Evolutionary conservation across 495 filamentous ascomycete species (phyloP).

Genomic region (Penicillium coprophilum): DNA sequence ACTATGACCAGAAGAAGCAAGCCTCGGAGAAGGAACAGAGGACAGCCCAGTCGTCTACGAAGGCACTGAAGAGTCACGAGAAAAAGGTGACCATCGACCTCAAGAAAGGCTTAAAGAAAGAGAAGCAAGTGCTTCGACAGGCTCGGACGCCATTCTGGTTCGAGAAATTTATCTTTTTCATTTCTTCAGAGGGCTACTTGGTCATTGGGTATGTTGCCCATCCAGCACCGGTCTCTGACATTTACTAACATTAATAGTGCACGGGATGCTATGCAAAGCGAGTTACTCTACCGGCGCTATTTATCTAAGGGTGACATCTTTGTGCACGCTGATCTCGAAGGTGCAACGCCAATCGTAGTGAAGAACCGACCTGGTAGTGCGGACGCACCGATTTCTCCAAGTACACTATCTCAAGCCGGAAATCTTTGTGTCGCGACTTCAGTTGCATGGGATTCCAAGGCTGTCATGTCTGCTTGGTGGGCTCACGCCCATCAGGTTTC

Average conservation of each 20-base stretch:
- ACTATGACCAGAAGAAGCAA: conserved; percentile 82
- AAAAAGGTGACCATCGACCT: conserved; percentile 83
- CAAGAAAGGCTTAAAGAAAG: conserved; percentile 82
- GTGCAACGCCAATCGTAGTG: conserved; percentile 77
- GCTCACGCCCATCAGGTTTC: conserved; percentile 82
- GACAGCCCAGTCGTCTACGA: conserved; percentile 76
- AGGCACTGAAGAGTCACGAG: conserved; percentile 85
- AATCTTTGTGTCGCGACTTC: conserved; percentile 79
- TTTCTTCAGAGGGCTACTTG: conserved; percentile 93
- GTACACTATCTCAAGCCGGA: conserved; percentile 87
- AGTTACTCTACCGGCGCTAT: conserved; percentile 82
- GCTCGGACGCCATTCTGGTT: conserved; percentile 87
- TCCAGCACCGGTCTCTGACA: neutral
- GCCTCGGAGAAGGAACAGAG: conserved; percentile 85
- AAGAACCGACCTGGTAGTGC: conserved; percentile 75
- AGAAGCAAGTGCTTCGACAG: conserved; percentile 83
- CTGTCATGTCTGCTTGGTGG: conserved; percentile 94
- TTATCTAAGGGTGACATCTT: conserved; percentile 87
- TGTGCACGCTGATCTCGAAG: conserved; percentile 85
- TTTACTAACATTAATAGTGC: conserved; percentile 50
- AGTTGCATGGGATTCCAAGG: conserved; percentile 92
- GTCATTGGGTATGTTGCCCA: conserved; percentile 58
- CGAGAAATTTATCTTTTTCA: conserved; percentile 93
- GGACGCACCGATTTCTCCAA: conserved; percentile 84
- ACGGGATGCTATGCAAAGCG: conserved; percentile 85